A percentile compares a stretch with the other conserved stretches of the same genome.
These are phyloP conservation scores for Xylariales sp. DNA, from an alignment of 2,329 filamentous ascomycete species.

Conservation along the genomic window DNA sequence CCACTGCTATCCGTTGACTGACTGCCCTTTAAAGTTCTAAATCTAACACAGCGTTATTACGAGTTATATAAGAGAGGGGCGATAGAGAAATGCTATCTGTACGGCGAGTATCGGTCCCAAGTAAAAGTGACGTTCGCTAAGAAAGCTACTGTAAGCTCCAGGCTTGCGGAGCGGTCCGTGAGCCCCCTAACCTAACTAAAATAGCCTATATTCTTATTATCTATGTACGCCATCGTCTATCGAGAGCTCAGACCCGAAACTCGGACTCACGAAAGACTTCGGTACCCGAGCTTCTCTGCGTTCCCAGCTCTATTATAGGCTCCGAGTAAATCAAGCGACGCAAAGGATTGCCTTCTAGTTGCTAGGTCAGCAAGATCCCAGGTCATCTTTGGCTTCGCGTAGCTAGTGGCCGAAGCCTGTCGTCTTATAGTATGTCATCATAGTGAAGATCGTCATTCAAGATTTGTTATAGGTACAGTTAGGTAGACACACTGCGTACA, in stretches of 20 bases:
- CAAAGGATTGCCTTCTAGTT: neutral
- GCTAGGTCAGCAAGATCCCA: too few relatives aligned
- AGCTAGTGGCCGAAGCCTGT: neutral
- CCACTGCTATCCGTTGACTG: neutral
- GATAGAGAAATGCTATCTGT: too few relatives aligned
- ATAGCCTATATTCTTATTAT: neutral
- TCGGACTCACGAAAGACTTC: neutral
- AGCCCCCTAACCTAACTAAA: neutral
- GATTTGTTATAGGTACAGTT: neutral
- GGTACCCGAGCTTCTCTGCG: neutral
- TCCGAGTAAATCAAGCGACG: neutral
- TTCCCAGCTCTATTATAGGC: too few relatives aligned
- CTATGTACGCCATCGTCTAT: too few relatives aligned
- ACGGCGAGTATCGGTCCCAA: neutral
- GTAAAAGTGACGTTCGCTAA: constrained; percentile 5
- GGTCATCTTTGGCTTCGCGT: too few relatives aligned
- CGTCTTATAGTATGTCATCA: neutral
- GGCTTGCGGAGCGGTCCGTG: constrained; percentile 24
- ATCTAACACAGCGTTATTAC: neutral
- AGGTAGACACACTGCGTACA: too few relatives aligned
- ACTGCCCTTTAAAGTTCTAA: neutral
- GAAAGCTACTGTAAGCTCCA: constrained; percentile 17
- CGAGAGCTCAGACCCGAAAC: neutral
- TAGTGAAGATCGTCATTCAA: constrained; percentile 6
- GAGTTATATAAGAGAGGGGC: too few relatives aligned